Evolutionary conservation across 2,329 filamentous ascomycete genomes (phyloP), one percentile per base, ranked within the genome.

Genomic region (Aspergillus glaucus): DNA sequence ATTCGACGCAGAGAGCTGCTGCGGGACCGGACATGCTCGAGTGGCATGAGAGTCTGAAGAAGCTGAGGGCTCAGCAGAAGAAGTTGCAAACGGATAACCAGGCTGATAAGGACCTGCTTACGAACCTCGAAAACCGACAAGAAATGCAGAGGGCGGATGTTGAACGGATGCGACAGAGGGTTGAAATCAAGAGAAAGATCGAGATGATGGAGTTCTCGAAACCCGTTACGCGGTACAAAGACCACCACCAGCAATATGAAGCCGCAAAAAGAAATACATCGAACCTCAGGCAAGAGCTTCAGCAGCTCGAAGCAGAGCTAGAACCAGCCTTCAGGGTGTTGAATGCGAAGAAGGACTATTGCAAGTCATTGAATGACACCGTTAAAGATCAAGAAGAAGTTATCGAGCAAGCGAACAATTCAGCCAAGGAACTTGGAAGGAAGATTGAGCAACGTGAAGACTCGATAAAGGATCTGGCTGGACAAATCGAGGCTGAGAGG

Each of bases 1-100:
- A 84, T 50, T 88, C 93, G 59, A 98, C 93, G 0, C 84, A 95
- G 53, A 83, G 90, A 62, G 93, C 93, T 30, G 91, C 90, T 6
- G 93, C 91, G 0, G 84, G 88, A 0, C 78, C 85, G 42, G 75
- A 94, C 52, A 91, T 97, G 81, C 77, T 88, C 4, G 70, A 81
- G 19, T 88, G 84, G 82, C 91, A 97, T 63, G 77, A 83, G 2
- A 68, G 84, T 51, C 77, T 98, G 15, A 93, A 87, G 62, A 73
- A 74, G 1, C 70, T 92, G 39, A 82, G 90, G 51, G 79, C 75
- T 45, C 76, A 84, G 28, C 84, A 93, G 62, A 90, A 87, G 58
- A 74, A 76, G 19, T 58, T 85, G 1, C 77, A 85, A 55, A 68
- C 75, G 15, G 75, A 80, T 46, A 77, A 82, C 28, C 76, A 80